Conservation (phyloP, 2,329 filamentous ascomycete genomes). For the Chaetothyriales sp. region DNA sequence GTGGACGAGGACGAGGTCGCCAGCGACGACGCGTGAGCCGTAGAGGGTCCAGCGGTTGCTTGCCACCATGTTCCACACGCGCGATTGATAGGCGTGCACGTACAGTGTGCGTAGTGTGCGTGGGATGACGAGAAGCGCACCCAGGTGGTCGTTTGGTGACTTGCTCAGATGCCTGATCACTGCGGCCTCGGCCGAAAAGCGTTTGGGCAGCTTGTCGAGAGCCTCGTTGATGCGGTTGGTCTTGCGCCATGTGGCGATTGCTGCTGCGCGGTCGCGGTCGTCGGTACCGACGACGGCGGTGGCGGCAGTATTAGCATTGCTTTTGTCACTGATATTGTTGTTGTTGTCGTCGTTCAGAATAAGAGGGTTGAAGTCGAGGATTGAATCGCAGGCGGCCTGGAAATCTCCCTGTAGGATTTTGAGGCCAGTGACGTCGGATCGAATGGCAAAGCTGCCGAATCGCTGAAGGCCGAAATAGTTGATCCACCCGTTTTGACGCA, state of each 20-base stretch:
- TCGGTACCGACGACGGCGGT: constrained; percentile 41
- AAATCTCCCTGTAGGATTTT: constrained; percentile 74
- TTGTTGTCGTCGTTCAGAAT: constrained; percentile 35
- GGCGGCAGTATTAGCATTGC: no score
- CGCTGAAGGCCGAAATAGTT: constrained; percentile 98
- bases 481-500: constrained; percentile 68
- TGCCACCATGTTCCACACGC: constrained; percentile 81
- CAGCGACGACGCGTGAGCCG: constrained; percentile 61
- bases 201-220: constrained; percentile 56
- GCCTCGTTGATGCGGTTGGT: constrained; percentile 47
- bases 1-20: constrained; percentile 64
- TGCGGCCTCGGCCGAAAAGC: constrained; percentile 66
- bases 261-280: constrained; percentile 64
- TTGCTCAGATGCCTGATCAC: constrained; percentile 62
- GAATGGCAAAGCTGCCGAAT: constrained; percentile 76
- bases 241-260: constrained; percentile 59
- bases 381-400: constrained; percentile 61
- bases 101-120: constrained; percentile 84
- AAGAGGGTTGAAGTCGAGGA: constrained; percentile 58
- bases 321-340: no score
- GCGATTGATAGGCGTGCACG: constrained; percentile 88
- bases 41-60: constrained; percentile 67
- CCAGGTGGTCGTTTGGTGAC: constrained; percentile 56
- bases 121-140: constrained; percentile 66
- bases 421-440: constrained; percentile 73